A percentile compares a stretch with the other conserved stretches of the same genome.
Conservation (phyloP, 2,329 filamentous ascomycete species). For the Trichoderma breve region DNA sequence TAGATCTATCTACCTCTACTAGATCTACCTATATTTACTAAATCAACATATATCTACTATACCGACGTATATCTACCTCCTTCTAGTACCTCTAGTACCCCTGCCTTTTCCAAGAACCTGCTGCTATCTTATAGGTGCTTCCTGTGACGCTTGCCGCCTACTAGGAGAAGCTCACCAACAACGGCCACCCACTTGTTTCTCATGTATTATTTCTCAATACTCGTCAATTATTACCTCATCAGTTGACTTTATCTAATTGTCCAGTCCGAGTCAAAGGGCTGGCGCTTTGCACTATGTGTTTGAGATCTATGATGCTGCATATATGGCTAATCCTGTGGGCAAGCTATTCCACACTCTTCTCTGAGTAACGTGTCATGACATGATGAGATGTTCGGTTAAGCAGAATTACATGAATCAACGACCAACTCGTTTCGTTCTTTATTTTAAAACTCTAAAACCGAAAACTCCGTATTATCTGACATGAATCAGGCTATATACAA, state of each 20-base stretch:
- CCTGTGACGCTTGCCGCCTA: neutral
- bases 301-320: too few relatives aligned
- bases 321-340: neutral
- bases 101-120: neutral
- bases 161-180: neutral
- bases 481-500: constrained; percentile 16
- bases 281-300: neutral
- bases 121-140: neutral
- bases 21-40: neutral
- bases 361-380: neutral
- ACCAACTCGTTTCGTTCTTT: neutral
- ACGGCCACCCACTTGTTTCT: neutral
- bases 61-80: neutral
- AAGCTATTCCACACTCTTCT: neutral
- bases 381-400: neutral
- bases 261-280: neutral
- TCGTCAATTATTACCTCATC: neutral
- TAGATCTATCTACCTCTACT: neutral
- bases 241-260: neutral
- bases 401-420: neutral
- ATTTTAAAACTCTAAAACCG: neutral
- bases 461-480: constrained; percentile 12
- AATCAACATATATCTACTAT: neutral
- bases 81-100: neutral
- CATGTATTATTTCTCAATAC: neutral